Conservation (phyloP, 176 grass and related monocot species). For the Oryza glumipatula region DNA sequence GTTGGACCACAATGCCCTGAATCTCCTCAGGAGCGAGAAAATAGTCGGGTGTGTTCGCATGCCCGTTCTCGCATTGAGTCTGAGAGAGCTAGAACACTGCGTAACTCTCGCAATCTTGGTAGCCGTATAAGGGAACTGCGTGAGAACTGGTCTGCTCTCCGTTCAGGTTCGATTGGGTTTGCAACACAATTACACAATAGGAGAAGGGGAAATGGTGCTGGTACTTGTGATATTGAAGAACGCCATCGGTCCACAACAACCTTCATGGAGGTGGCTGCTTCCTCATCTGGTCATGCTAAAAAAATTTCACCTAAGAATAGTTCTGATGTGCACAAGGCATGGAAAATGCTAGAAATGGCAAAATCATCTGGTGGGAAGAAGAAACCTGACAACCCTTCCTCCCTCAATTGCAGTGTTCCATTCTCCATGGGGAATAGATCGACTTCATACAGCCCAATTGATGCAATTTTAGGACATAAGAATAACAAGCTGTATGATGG, state of each 20-base stretch:
- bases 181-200: conserved; percentile 27
- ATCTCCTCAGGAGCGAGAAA: conserved; percentile 2
- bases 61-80: not conserved
- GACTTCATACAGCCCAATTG: conserved; percentile 45
- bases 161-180: conserved; percentile 61
- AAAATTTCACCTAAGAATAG: conserved; percentile 23
- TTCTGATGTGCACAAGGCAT: conserved; percentile 57
- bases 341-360: conserved; percentile 81
- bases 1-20: conserved; percentile 20
- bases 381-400: conserved; percentile 37
- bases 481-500: conserved; percentile 9
- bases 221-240: conserved; percentile 8
- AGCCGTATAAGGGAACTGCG: conserved; percentile 51
- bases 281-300: conserved; percentile 19
- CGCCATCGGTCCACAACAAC: not conserved
- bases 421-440: conserved; percentile 57
- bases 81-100: conserved; percentile 58
- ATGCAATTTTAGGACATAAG: conserved; percentile 34
- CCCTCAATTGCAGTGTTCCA: conserved; percentile 7
- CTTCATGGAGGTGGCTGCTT: not conserved
- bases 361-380: conserved; percentile 47
- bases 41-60: not conserved
- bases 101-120: conserved; percentile 50
- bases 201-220: conserved; percentile 14
- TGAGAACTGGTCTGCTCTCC: conserved; percentile 62